phyloP scores from a whole-genome alignment of 495 filamentous ascomycete species.

The Penicillium cinerascens region DNA sequence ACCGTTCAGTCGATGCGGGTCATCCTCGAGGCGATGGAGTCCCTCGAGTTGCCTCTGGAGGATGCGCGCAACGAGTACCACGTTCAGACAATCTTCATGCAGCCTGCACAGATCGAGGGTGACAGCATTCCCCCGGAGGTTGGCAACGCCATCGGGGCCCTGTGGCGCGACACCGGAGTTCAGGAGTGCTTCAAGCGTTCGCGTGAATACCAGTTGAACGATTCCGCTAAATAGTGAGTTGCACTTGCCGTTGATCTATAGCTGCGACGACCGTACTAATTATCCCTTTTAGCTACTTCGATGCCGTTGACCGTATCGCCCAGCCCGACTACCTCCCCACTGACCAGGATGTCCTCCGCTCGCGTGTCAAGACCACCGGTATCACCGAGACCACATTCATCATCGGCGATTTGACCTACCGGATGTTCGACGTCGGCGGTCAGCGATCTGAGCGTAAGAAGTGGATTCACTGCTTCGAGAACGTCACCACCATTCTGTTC shows the following conservation, averaged over 20 bases:
- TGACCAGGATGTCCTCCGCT: constrained; percentile 95
- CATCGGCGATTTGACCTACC: constrained; percentile 94
- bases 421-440: constrained; percentile 99
- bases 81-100: constrained; percentile 94
- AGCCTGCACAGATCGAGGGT: constrained; percentile 90
- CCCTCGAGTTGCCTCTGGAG: constrained; percentile 81
- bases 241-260: background rate
- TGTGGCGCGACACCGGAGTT: constrained; percentile 94
- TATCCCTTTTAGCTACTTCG: constrained; percentile 73
- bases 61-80: constrained; percentile 88
- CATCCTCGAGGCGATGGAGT: constrained; percentile 95
- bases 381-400: constrained; percentile 99
- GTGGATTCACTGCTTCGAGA: constrained; percentile 99
- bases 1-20: constrained; percentile 95
- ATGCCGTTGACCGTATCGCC: constrained; percentile 89
- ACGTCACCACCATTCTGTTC: constrained; percentile 98
- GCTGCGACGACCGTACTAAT: constrained; percentile 1
- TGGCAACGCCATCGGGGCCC: constrained; percentile 82
- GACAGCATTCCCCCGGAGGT: constrained; percentile 93
- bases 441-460: constrained; percentile 99
- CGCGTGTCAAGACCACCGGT: constrained; percentile 98
- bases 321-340: constrained; percentile 92
- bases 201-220: constrained; percentile 95
- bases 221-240: constrained; percentile 95
- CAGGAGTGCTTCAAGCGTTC: constrained; percentile 94